Base-by-base conservation (phyloP, 1,284 basidiomycete species). In the Papiliotrema flavescens region DNA sequence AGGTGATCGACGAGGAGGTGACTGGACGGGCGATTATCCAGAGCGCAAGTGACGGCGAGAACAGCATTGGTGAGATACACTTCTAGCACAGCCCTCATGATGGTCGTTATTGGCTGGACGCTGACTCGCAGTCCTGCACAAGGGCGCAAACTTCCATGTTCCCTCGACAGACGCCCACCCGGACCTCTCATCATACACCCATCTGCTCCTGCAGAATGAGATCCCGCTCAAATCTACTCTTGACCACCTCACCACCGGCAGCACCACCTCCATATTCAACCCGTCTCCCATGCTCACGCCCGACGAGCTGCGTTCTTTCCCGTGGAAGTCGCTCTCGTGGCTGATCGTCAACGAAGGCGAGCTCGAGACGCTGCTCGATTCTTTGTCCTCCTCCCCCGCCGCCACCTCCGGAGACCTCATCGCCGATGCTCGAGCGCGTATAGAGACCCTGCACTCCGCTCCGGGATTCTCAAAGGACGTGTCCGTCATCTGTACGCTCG, bases 131-230 rank as follows among this genome's bases (percentile, higher is more conserved):
- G 76, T 78, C 13, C 68, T 78, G 6, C 68, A 76, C 55, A 65
- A 68, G 41, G 77, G 76, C 42, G 71, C 76, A n/a, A 78, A 78
- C 58, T 63, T 62, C 53, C 35, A 61, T 43, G 23, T 62, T 3
- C 57, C 65, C 2, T 22, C 57, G 26, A 28, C 51, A 17, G 52
- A 63, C 23, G 47, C 62, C 40, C 47, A 51, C n/a, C 64, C 64
- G 9, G 47, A 64, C 32, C 56, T 71, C 2, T 35, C 45, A 9
- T 54, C 53, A 22, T 66, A 70, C 61, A 75, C 79, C 17, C 79
- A 81, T 60, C 67, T 83, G 5, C 69, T 82, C n/a, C 66, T 82
- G 1, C 82, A 83, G 57, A 83, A 83, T 63, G 82, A 83, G 66
- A 81, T 83, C 49, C 81, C 81, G 0, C 70, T 82, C 14, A 48